Conservation (phyloP, 1,284 basidiomycete species). For the Ceratobasidium sp. region DNA sequence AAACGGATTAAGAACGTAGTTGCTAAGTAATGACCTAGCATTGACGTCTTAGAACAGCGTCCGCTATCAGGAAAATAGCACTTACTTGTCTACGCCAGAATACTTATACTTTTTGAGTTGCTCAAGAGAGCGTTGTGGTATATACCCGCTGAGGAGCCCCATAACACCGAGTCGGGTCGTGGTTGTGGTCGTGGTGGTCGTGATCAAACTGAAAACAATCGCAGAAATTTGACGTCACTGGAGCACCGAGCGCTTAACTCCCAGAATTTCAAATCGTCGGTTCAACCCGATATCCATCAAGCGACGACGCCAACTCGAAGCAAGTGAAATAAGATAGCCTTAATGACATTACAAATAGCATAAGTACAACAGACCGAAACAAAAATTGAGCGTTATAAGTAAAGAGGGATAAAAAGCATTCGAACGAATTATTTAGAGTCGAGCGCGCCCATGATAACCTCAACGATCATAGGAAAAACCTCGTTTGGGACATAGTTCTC, state of each 20-base stretch:
- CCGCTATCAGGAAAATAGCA: conserved; percentile 52
- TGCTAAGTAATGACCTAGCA: conserved; percentile 77
- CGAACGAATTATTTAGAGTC: background rate
- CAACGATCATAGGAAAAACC: no score
- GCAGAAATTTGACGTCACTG: conserved; percentile 41
- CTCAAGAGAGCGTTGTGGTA: conserved; percentile 59
- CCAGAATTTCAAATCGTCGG: background rate
- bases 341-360: background rate
- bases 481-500: no score
- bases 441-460: no score
- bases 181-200: conserved; percentile 27
- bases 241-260: conserved; percentile 19
- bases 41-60: background rate
- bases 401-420: no score
- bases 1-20: conserved; percentile 88
- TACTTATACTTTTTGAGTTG: conserved; percentile 70
- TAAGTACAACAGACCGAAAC: background rate
- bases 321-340: background rate
- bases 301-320: no score
- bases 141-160: conserved; percentile 48
- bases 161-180: conserved; percentile 8
- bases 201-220: background rate
- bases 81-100: conserved; percentile 65
- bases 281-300: no score
- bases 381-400: no score